Conservation (phyloP, 306 rosid species). For the Cyclanthera cordifolia region DNA sequence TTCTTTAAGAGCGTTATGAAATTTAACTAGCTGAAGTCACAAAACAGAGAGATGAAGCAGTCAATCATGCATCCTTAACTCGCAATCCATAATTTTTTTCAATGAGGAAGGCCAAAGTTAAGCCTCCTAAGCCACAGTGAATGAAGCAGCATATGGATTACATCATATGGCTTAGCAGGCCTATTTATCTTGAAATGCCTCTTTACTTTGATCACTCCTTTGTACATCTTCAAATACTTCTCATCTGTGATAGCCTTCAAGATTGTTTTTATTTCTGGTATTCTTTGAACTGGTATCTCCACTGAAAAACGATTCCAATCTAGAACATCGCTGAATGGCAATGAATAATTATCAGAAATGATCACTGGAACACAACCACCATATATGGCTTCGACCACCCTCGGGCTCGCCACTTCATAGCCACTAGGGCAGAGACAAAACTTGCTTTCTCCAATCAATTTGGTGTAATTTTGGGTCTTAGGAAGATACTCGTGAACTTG, state of each 20-base stretch:
- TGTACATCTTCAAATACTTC: constrained; percentile 34
- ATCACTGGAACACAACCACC: constrained; percentile 68
- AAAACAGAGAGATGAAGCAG: background rate
- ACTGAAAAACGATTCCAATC: constrained; percentile 59
- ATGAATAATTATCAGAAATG: constrained; percentile 34
- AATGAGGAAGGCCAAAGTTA: constrained; percentile 19
- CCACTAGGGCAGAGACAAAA: constrained; percentile 84
- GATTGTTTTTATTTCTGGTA: constrained; percentile 44
- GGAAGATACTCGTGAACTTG: constrained; percentile 54
- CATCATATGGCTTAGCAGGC: constrained; percentile 58
- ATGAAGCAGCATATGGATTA: constrained; percentile 63
- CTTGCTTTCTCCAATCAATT: constrained; percentile 45
- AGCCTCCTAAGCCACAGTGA: constrained; percentile 63
- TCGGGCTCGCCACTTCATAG: constrained; percentile 72
- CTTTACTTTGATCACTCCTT: constrained; percentile 28
- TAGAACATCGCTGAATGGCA: constrained; percentile 72
- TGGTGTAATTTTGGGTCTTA: constrained; percentile 36
- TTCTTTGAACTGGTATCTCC: constrained; percentile 30
- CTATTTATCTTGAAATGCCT: constrained; percentile 55
- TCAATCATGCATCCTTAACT: background rate
- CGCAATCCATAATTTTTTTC: background rate
- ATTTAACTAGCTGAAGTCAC: background rate
- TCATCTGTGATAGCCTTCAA: constrained; percentile 28
- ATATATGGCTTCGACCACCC: constrained; percentile 57
- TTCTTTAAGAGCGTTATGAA: background rate